Percentiles rank a stretch among this genome's conserved stretches.
Evolutionary conservation across 257 asterid genomes (phyloP).

Genomic region (Penstemon barbatus): DNA sequence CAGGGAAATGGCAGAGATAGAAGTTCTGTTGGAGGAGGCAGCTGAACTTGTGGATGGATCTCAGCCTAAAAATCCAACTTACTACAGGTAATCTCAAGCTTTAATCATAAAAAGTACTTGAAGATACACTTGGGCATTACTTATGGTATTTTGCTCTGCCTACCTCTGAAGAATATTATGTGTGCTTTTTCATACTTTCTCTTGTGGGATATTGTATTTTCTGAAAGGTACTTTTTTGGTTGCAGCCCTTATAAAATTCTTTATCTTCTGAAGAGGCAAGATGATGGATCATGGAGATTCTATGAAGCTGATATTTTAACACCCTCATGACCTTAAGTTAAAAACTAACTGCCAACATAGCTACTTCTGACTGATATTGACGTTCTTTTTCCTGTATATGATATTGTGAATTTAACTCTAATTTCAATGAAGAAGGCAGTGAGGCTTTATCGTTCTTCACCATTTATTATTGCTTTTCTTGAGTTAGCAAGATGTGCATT

Average conservation of each 20-base stretch:
- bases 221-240: constrained; percentile 20
- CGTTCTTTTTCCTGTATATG: constrained; percentile 39
- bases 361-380: constrained; percentile 4
- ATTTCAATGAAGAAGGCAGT: constrained; percentile 27
- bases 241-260: constrained; percentile 88
- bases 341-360: constrained; percentile 18
- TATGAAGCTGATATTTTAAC: constrained; percentile 64
- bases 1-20: constrained; percentile 85
- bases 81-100: constrained; percentile 67
- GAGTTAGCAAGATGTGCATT: constrained; percentile 31
- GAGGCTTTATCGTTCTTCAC: constrained; percentile 13
- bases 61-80: constrained; percentile 81
- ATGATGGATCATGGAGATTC: constrained; percentile 89
- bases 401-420: constrained; percentile 26
- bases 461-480: background rate
- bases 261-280: constrained; percentile 77
- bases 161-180: background rate
- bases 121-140: constrained; percentile 11
- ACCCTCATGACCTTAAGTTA: constrained; percentile 39
- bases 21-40: constrained; percentile 92
- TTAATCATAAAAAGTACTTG: constrained; percentile 18
- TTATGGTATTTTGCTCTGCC: background rate
- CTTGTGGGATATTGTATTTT: constrained; percentile 8
- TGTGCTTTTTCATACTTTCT: background rate
- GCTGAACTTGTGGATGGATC: constrained; percentile 95